Evolutionary conservation across 108 stramenopile species (phyloP), one percentile per base, ranked within the genome.

Genomic region (Skeletonema potamos): DNA sequence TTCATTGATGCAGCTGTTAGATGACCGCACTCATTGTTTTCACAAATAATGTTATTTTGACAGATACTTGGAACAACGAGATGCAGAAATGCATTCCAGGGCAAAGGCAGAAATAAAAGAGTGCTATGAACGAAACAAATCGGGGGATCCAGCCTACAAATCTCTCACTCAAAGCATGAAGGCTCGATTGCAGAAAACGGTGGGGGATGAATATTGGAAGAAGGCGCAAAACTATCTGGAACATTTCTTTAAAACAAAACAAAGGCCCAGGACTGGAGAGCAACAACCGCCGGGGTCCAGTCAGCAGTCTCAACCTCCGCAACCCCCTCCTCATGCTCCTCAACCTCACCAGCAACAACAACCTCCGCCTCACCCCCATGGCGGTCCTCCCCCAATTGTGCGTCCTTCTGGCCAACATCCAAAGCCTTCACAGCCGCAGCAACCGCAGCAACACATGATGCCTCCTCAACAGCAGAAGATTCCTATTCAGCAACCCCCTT

Each of bases 61-160:
- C 51, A 79, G 78, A 62, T 89, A 88, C 39, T 75, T 95, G 33
- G 91, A 95, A 82, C 73, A 77, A 72, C 86, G 90, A 48, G 90
- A 95, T 78, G 57, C 74, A 11, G 68, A 37, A 1, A 66, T 91
- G 80, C 91, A 95, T 65, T 26, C 44, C 28, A 37, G 73, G n/a
- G 93, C 91, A 68, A 90, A 88, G 72, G 44, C 41, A 11, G 85
- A 88, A 65, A 89, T 95, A 64, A 85, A 83, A 51, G 89, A 89
- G 54, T 95, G 94, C 75, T 87, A 90, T 55, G 89, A 88, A 41
- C 86, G 82, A 33, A 95, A 92, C 64, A 92, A 92, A 73, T 27
- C 63, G 20, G 74, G 87, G 9, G 87, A 87, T 57, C 85, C 80
- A 1, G 87, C 75, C 20, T 91, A 84, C 61, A 69, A 84, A 73